A percentile compares a stretch with the other conserved stretches of the same genome.
Evolutionary conservation across 306 rosid species (phyloP).

Genomic region (Potentilla sterilis): DNA sequence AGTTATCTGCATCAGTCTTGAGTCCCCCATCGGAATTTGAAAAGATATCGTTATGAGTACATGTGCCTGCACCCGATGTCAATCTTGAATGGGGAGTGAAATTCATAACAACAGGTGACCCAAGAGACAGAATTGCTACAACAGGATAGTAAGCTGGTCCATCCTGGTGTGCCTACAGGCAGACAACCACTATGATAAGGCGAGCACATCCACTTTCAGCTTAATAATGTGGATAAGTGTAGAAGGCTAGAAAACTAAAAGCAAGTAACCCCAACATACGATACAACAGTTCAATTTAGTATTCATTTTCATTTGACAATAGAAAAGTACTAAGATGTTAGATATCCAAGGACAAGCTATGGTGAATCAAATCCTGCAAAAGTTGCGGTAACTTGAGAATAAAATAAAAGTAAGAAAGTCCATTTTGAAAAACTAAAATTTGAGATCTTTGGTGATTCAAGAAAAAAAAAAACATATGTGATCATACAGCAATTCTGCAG

Average conservation of each 20-base stretch:
- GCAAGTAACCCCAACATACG: not conserved
- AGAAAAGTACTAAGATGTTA: not conserved
- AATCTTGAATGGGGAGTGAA: constrained; percentile 84
- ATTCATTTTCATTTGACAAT: not conserved
- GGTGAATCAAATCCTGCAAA: not conserved
- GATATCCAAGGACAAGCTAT: not conserved
- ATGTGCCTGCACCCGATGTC: constrained; percentile 27
- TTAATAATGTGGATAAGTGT: not conserved
- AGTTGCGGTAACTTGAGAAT: not conserved
- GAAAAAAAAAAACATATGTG: not conserved
- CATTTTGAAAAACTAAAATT: not conserved
- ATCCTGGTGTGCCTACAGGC: constrained; percentile 81
- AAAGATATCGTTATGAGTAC: constrained; percentile 20
- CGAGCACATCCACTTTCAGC: not conserved
- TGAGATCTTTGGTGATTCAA: not conserved
- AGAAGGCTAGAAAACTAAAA: not conserved
- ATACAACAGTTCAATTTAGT: not conserved
- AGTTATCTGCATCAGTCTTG: constrained; percentile 35
- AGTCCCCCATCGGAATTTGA: constrained; percentile 34
- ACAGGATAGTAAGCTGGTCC: constrained; percentile 93
- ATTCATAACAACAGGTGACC: constrained; percentile 82
- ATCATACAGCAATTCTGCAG: not conserved
- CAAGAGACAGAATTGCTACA: constrained; percentile 84
- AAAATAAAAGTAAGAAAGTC: not conserved
- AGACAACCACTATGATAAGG: constrained; percentile 15